These are phyloP conservation scores for Trichopus zeylanicus DNA, from an alignment of 116 monocot genomes.

Conservation along the genomic window DNA sequence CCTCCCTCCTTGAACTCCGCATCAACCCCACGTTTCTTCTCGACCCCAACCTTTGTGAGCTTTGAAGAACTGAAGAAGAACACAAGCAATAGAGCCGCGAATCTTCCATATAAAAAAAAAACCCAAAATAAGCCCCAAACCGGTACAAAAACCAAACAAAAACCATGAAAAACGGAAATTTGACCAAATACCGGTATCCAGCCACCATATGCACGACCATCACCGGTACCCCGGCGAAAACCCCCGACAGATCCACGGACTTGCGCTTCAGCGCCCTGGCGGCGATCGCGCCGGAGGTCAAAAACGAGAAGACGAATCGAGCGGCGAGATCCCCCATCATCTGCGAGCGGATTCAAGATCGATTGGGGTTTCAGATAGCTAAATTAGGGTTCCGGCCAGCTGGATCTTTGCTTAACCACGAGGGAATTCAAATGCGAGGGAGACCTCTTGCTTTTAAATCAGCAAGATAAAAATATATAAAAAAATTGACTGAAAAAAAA, in stretches of 20 bases:
- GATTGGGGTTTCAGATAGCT: not conserved
- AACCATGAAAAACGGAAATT: not conserved
- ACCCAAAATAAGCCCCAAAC: not conserved
- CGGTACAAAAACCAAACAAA: slow-evolving; percentile 5
- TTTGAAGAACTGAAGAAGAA: slow-evolving; percentile 59
- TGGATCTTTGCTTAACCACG: not conserved
- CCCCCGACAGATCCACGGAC: slow-evolving; percentile 50
- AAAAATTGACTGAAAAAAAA: not conserved
- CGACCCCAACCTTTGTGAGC: slow-evolving; percentile 52
- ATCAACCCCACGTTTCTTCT: slow-evolving; percentile 40
- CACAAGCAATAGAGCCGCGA: slow-evolving; percentile 45
- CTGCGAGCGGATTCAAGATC: not conserved
- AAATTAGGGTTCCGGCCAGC: too few relatives aligned
- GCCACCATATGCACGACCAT: slow-evolving; percentile 50
- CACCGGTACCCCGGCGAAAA: slow-evolving; percentile 45
- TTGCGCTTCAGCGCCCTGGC: slow-evolving; percentile 33
- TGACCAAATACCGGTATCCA: slow-evolving; percentile 35
- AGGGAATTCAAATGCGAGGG: not conserved
- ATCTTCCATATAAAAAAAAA: slow-evolving; percentile 20
- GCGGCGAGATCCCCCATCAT: slow-evolving; percentile 20
- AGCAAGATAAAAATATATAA: not conserved
- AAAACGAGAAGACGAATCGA: slow-evolving; percentile 21
- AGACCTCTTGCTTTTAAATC: not conserved
- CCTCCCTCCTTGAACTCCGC: slow-evolving; percentile 68
- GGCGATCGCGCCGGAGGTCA: slow-evolving; percentile 35